phyloP scores from a whole-genome alignment of 352 stramenopile species.

The Pythium rishiriense region DNA sequence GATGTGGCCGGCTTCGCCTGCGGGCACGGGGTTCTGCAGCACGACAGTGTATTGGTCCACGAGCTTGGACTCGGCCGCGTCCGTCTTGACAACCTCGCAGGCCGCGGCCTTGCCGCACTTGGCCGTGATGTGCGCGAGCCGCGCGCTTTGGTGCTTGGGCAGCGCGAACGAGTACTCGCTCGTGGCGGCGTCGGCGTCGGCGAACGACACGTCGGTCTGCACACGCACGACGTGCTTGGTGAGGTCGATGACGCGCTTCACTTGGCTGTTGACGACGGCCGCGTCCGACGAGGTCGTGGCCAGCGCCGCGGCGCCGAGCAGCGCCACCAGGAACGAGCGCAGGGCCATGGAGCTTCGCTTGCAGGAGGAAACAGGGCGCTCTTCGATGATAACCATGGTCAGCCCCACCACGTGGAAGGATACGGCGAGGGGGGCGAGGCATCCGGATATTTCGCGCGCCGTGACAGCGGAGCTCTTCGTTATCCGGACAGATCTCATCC shows the following conservation, averaged over 20 bases:
- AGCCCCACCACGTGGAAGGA: slow-evolving; percentile 24
- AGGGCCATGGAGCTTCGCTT: slow-evolving; percentile 24
- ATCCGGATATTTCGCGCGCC: slow-evolving; percentile 18
- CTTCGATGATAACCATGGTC: slow-evolving; percentile 11
- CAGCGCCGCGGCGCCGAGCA: slow-evolving; percentile 29
- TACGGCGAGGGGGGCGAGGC: slow-evolving; percentile 23
- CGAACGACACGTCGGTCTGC: slow-evolving; percentile 73
- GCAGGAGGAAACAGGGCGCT: no score
- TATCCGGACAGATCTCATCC: slow-evolving; percentile 7
- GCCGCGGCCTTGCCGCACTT: slow-evolving; percentile 69
- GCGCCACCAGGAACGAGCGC: slow-evolving; percentile 36
- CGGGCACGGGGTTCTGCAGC: slow-evolving; percentile 56
- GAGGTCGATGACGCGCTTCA: slow-evolving; percentile 72
- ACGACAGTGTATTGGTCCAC: slow-evolving; percentile 72
- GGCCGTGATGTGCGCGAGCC: slow-evolving; percentile 59
- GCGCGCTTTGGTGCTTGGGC: slow-evolving; percentile 48
- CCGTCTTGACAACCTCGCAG: slow-evolving; percentile 63
- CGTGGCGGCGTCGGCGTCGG: slow-evolving; percentile 53
- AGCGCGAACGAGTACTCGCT: slow-evolving; percentile 68
- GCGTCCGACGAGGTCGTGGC: slow-evolving; percentile 30
- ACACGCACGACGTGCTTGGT: slow-evolving; percentile 83
- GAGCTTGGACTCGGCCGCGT: slow-evolving; percentile 30
- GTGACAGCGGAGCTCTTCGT: neutral
- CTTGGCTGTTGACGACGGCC: slow-evolving; percentile 62
- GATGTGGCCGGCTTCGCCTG: slow-evolving; percentile 51